Evolutionary conservation across 345 rosid species (phyloP), one percentile per base, ranked within the genome.

Genomic region (Nasturtium officinale): DNA sequence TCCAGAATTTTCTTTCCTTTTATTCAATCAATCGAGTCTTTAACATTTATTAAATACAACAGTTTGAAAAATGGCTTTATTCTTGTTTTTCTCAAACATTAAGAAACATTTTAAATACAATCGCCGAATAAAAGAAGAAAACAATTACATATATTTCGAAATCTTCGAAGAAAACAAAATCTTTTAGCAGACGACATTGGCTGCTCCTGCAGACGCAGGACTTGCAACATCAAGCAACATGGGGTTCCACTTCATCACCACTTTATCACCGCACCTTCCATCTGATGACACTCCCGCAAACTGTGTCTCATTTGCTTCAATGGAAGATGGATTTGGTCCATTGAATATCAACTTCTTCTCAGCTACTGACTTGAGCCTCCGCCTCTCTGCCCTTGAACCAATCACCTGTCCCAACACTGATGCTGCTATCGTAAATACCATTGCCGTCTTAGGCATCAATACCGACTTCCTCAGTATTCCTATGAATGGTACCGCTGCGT

Each of bases 321-420:
- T 3, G 2, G 56, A 20, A 26, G 60, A 57, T 3, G 42, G 13
- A 23, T 13, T 47, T 54, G 65, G 21, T 11, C 23, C 46, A 15
- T 40, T 20, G 53, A 63, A 6, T 10, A 47, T 11, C 37, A 64
- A n/a, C 53, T 77, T 73, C 55, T 76, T 85, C 26, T 83, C 85
- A 56, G 84, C 82, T 15, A 79, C 68, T 3, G 84, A 78, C 80
- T 87, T 88, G 77, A 91, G 74, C 57, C 96, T 85, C 63, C 82
- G 79, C 50, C 93, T 85, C 84, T 95, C 99, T 47, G 97, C 96
- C 83, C 99, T 91, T 8, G 99, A 91, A 40, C 99, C 99, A n/a
- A 95, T 84, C 10, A 91, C 88, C 67, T 95, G 99, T 67, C 97
- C 98, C 59, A 91, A 75, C 20, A 91, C 60, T 1, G 97, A 91